These are phyloP conservation scores for Verbena officinalis DNA, from an alignment of 257 asterid species.

Conservation along the genomic window DNA sequence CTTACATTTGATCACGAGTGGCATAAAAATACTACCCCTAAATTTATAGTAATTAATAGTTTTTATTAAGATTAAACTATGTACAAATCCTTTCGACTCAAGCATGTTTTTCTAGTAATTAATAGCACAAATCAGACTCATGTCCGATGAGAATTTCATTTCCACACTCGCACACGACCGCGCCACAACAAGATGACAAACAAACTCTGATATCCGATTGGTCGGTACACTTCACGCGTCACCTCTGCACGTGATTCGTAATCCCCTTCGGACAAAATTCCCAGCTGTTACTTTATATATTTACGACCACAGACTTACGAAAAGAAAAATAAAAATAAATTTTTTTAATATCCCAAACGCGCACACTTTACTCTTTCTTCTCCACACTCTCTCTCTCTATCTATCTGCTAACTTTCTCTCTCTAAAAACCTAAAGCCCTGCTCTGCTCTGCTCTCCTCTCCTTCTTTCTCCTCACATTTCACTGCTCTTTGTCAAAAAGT, in stretches of 20 bases:
- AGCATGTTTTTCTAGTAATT: conserved; percentile 40
- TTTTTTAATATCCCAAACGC: conserved; percentile 41
- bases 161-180: conserved; percentile 16
- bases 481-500: conserved; percentile 23
- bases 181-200: neutral
- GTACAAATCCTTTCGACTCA: neutral
- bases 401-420: conserved; percentile 33
- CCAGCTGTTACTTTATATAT: conserved; percentile 48
- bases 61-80: neutral
- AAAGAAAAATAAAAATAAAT: neutral
- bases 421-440: conserved; percentile 43
- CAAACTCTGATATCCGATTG: neutral
- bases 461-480: conserved; percentile 23
- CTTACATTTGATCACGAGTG: too few species aligned
- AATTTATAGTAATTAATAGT: neutral
- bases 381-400: conserved; percentile 34
- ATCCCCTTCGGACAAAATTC: conserved; percentile 41
- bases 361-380: conserved; percentile 51
- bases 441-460: conserved; percentile 17
- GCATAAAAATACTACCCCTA: too few species aligned
- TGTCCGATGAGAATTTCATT: conserved; percentile 30
- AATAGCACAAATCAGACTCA: conserved; percentile 29
- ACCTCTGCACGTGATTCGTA: neutral
- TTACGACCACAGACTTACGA: conserved; percentile 41
- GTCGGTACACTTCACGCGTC: conserved; percentile 24